Evolutionary conservation across 1,284 basidiomycete species (phyloP).

Genomic region (Ganoderma leucocontextum): DNA sequence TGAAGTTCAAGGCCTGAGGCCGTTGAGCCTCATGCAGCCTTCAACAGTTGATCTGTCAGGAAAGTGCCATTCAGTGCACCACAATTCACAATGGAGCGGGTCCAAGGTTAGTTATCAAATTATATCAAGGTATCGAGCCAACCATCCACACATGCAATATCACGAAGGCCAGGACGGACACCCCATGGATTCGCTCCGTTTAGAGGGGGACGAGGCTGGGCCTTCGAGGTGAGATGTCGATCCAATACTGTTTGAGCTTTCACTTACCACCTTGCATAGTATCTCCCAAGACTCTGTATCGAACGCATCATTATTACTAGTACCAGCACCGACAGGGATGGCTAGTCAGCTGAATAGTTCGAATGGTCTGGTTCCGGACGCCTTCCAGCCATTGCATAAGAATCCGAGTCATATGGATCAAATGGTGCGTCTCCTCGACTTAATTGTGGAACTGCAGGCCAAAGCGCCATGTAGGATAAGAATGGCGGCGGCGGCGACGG

Average conservation of each 20-base stretch:
- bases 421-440: not conserved
- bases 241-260: not conserved
- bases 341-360: not conserved
- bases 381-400: not conserved
- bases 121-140: too few relatives aligned
- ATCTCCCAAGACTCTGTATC: not conserved
- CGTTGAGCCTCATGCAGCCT: too few relatives aligned
- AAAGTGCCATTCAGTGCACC: too few relatives aligned
- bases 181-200: too few relatives aligned
- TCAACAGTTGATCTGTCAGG: too few relatives aligned
- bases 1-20: too few relatives aligned
- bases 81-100: too few relatives aligned
- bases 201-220: slow-evolving; percentile 6
- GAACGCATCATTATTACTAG: not conserved
- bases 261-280: not conserved
- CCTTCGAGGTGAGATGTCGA: slow-evolving; percentile 13
- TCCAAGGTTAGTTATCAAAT: too few relatives aligned
- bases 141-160: too few relatives aligned
- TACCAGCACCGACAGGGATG: not conserved
- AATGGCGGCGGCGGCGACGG: too few relatives aligned
- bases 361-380: not conserved
- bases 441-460: not conserved
- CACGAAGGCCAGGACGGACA: too few relatives aligned
- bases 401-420: not conserved
- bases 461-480: not conserved